Evolutionary conservation across 2,329 filamentous ascomycete species (phyloP).

Genomic region (Monascus ruber): DNA sequence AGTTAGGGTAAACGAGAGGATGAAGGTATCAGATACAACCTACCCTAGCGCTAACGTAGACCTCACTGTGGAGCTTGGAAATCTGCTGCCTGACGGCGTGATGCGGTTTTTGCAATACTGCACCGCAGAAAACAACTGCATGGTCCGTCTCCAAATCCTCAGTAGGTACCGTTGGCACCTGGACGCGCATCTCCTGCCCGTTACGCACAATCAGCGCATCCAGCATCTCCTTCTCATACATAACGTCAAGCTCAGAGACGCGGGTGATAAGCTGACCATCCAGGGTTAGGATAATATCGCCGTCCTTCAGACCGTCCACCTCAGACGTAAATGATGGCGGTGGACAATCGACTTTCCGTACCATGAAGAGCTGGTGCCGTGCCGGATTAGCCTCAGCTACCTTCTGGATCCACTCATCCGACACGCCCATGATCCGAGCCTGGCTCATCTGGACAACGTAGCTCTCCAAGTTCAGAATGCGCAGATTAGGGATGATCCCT

Average conservation of each 20-base stretch:
- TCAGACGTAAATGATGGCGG: slow-evolving; percentile 32
- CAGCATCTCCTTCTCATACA: slow-evolving; percentile 80
- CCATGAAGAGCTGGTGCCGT: slow-evolving; percentile 96
- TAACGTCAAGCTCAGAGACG: slow-evolving; percentile 84
- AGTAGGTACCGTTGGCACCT: slow-evolving; percentile 74
- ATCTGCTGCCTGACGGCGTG: slow-evolving; percentile 97
- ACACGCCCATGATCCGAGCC: slow-evolving; percentile 91
- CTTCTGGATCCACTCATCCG: slow-evolving; percentile 87
- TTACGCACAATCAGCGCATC: slow-evolving; percentile 80
- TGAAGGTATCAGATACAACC: slow-evolving; percentile 5
- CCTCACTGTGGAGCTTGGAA: slow-evolving; percentile 86
- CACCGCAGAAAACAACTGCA: slow-evolving; percentile 89
- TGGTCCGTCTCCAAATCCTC: slow-evolving; percentile 86
- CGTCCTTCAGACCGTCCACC: slow-evolving; percentile 65
- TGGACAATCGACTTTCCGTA: slow-evolving; percentile 71
- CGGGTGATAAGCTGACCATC: slow-evolving; percentile 89
- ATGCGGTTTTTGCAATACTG: slow-evolving; percentile 83
- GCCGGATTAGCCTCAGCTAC: slow-evolving; percentile 81
- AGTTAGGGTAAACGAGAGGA: background rate
- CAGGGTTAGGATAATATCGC: slow-evolving; percentile 81
- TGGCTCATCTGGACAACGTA: slow-evolving; percentile 95
- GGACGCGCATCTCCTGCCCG: slow-evolving; percentile 63
- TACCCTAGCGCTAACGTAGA: slow-evolving; percentile 79
- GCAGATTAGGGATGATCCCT: slow-evolving; percentile 66
- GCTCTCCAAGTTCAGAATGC: slow-evolving; percentile 89